phyloP scores from a whole-genome alignment of 371 early-diverging fungal species.

The Mucor mucedo region DNA sequence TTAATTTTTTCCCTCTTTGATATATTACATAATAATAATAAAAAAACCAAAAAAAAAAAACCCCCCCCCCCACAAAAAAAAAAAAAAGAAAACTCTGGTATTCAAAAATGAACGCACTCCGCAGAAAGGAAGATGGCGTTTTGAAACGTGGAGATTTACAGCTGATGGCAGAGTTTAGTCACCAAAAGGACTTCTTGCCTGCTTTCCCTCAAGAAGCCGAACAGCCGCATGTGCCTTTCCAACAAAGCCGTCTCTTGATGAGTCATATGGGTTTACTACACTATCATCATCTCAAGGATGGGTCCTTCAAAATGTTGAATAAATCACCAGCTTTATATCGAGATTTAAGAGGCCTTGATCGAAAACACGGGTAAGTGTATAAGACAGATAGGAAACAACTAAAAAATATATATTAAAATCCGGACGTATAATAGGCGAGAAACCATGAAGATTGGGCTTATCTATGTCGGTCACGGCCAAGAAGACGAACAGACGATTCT shows the following conservation, averaged over 20 bases:
- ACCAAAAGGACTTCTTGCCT: constrained; percentile 62
- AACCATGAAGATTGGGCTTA: constrained; percentile 85
- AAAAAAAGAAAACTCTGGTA: constrained; percentile 45
- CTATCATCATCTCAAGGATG: constrained; percentile 76
- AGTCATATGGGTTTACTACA: constrained; percentile 78
- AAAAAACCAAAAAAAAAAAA: no score
- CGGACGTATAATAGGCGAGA: constrained; percentile 62
- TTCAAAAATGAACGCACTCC: constrained; percentile 52
- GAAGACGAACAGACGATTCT: constrained; percentile 88
- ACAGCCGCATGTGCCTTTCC: constrained; percentile 60
- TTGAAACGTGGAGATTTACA: constrained; percentile 34
- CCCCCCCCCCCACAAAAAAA: no score
- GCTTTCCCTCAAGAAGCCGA: constrained; percentile 61
- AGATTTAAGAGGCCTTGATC: constrained; percentile 79
- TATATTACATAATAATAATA: no score
- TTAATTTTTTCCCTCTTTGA: background rate
- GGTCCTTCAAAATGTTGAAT: constrained; percentile 68
- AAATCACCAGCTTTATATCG: constrained; percentile 71
- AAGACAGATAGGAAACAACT: background rate
- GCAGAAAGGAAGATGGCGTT: constrained; percentile 27
- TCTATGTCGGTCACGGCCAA: constrained; percentile 93
- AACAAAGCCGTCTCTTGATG: constrained; percentile 70
- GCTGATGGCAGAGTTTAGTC: constrained; percentile 51
- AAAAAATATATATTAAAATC: background rate
- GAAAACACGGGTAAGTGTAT: constrained; percentile 69